Conservation (phyloP, 495 filamentous ascomycete genomes). For the Annulohypoxylon bovei region DNA sequence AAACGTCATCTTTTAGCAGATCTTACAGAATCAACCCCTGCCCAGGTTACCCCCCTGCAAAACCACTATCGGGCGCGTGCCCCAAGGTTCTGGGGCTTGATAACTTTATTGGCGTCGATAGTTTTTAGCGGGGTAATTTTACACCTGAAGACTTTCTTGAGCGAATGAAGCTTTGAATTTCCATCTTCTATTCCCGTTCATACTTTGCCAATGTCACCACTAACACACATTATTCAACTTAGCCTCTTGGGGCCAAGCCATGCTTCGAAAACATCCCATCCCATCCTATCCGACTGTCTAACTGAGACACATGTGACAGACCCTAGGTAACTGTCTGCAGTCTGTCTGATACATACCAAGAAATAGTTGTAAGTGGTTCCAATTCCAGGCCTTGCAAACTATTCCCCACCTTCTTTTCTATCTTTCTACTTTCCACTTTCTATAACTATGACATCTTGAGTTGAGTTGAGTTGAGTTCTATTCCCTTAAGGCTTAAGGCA, state of each 20-base stretch:
- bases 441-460: too few species aligned
- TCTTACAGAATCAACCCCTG: slow-evolving; percentile 22
- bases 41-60: slow-evolving; percentile 23
- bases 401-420: slow-evolving; percentile 9
- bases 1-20: slow-evolving; percentile 33
- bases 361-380: slow-evolving; percentile 8
- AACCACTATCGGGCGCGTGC: slow-evolving; percentile 14
- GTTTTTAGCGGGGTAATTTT: slow-evolving; percentile 18
- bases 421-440: neutral
- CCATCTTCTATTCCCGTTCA: neutral
- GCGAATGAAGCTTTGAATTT: slow-evolving; percentile 1
- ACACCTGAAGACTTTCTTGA: neutral
- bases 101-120: slow-evolving; percentile 22
- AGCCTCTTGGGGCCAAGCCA: neutral
- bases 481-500: too few species aligned
- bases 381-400: neutral
- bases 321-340: neutral
- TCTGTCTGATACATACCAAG: too few species aligned
- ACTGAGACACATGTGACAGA: slow-evolving; percentile 17
- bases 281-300: neutral
- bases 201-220: slow-evolving; percentile 1
- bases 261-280: neutral
- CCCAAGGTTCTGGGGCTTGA: neutral
- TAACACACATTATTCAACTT: neutral
- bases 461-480: too few species aligned